phyloP scores from a whole-genome alignment of 129 eudicot species.

The Gnaphalium uliginosum region DNA sequence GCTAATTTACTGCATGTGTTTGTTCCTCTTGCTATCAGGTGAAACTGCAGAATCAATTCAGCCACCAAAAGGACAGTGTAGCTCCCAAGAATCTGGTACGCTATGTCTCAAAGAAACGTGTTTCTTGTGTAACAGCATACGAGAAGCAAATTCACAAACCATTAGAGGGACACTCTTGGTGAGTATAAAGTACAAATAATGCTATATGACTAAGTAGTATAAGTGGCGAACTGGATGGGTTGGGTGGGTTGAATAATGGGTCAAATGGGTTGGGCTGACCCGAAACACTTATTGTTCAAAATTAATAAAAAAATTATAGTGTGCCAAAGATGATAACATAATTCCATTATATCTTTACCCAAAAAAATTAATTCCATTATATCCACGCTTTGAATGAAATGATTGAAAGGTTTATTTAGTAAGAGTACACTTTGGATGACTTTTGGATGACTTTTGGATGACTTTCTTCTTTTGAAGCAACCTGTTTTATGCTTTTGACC shows the following conservation, averaged over 20 bases:
- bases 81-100: slow-evolving; percentile 55
- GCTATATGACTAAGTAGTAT: background rate
- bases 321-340: background rate
- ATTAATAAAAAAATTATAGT: background rate
- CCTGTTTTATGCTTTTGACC: background rate
- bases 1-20: slow-evolving; percentile 5
- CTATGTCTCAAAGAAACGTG: slow-evolving; percentile 65
- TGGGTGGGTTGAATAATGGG: background rate
- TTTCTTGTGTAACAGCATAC: slow-evolving; percentile 63
- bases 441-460: background rate
- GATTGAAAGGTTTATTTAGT: background rate
- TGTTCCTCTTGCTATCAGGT: slow-evolving; percentile 45
- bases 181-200: slow-evolving; percentile 24
- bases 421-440: background rate
- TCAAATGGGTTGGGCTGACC: background rate
- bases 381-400: background rate
- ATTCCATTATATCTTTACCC: background rate
- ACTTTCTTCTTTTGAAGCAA: background rate
- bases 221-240: background rate
- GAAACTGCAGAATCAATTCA: slow-evolving; percentile 76
- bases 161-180: slow-evolving; percentile 95
- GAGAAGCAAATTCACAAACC: slow-evolving; percentile 69
- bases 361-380: background rate
- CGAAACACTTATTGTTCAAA: background rate
- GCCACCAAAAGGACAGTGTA: slow-evolving; percentile 74